Base-by-base conservation (phyloP, 2,329 filamentous ascomycete species). In the Shiraia bambusicola region DNA sequence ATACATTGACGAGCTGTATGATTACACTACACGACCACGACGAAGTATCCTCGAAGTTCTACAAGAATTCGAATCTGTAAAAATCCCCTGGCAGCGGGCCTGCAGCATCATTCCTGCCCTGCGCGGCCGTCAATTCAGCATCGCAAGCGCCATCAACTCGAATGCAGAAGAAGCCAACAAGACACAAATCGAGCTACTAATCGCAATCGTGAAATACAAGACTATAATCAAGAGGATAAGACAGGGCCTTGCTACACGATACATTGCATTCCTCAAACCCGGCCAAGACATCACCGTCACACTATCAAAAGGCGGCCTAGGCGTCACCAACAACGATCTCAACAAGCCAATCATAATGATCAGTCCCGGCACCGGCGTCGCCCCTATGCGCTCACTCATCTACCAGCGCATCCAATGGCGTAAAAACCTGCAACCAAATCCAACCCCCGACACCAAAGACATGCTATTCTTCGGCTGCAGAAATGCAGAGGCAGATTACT, bases 41-140 rank as follows among this genome's bases (percentile, higher is more conserved):
- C 84, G 93, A 25, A 94, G 87, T 44, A 95, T 97, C 42, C 74
- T 98, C 5, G 93, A 98, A 69, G 86, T 95, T 3, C 78, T 98
- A 19, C 84, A 92, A 42, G 93, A 98, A 56, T 98, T 98, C 58
- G 80, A 86, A 29, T 85, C 81, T 0, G 86, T 97, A 40, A 84
- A 84, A 48, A 82, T 98, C 2, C 91, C 93, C 0, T 87, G 84
- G 70, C 75, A 85, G 40, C 81, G 84, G 34, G 76, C 85, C 1
- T 76, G 87, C 8, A 82, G 84, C 39, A 76, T 91, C 12, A 84
- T 98, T 40, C 93, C 93, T 0, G 59, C 84, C 3, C 84, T 97
- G 33, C 83, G 89, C n/a, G 86, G 84, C n/a, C 80, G 93, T 5
- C 87, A 95, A 56, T 98, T 95, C 65, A 96, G 91, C 67, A 91